Evolutionary conservation across 306 rosid genomes (phyloP).

Genomic region (Ceratonia siliqua): DNA sequence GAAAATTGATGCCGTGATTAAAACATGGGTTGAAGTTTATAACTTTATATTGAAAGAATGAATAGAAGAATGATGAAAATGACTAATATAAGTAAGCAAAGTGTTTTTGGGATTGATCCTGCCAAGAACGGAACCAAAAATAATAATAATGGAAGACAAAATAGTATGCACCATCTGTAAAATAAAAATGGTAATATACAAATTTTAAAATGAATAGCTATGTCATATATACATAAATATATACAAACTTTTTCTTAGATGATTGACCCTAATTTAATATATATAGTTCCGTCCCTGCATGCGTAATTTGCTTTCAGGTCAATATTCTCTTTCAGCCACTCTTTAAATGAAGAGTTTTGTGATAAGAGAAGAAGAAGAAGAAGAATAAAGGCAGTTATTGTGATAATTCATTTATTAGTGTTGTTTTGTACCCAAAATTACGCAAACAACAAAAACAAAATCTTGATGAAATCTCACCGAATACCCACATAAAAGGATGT

Average conservation of each 20-base stretch:
- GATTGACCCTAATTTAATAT: no score
- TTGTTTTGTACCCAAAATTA: constrained; percentile 45
- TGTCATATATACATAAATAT: no score
- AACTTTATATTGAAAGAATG: background rate
- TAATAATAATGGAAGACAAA: no score
- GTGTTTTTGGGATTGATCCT: background rate
- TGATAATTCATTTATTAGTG: constrained; percentile 27
- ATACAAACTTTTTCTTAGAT: no score
- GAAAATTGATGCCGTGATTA: no score
- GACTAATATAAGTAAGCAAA: background rate
- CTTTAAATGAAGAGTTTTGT: background rate
- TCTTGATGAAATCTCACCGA: constrained; percentile 50
- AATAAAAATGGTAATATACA: no score
- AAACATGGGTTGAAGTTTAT: background rate
- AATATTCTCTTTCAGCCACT: background rate
- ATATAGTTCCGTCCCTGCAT: no score
- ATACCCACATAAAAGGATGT: constrained; percentile 33
- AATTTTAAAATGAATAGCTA: no score
- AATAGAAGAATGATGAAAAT: background rate
- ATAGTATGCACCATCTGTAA: no score
- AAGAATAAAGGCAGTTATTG: constrained; percentile 8
- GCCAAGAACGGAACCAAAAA: no score
- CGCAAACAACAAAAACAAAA: constrained; percentile 41
- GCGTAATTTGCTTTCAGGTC: background rate
- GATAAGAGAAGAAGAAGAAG: background rate